These are phyloP conservation scores for Cordyceps javanica DNA, from an alignment of 2,329 filamentous ascomycete species.

Conservation along the genomic window DNA sequence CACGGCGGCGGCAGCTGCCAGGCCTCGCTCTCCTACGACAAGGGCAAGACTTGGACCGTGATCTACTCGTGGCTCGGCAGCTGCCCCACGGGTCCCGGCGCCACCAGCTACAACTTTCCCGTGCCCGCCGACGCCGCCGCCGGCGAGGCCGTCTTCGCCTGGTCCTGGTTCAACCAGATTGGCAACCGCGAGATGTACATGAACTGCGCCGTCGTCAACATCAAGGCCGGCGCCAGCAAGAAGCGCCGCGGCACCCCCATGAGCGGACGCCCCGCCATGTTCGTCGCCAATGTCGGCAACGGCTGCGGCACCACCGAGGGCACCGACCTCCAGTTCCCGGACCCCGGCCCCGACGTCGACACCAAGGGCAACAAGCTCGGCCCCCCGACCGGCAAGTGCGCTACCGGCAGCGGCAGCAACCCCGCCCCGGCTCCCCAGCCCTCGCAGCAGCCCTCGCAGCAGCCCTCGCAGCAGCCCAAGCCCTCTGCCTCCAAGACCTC, in stretches of 20 bases:
- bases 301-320: conserved; percentile 43
- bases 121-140: conserved; percentile 58
- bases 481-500: not conserved
- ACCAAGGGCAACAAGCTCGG: conserved; percentile 26
- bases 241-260: conserved; percentile 36
- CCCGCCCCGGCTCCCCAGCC: conserved; percentile 11
- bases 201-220: conserved; percentile 70
- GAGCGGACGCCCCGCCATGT: conserved; percentile 57
- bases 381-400: conserved; percentile 10
- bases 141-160: conserved; percentile 60
- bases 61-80: conserved; percentile 51
- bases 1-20: conserved; percentile 74
- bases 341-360: conserved; percentile 49
- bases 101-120: conserved; percentile 55
- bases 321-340: conserved; percentile 57
- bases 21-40: conserved; percentile 66
- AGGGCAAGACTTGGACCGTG: conserved; percentile 64
- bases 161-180: conserved; percentile 69
- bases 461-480: conserved; percentile 15
- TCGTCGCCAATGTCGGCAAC: conserved; percentile 53
- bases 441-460: not conserved
- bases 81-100: conserved; percentile 37
- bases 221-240: conserved; percentile 35
- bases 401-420: conserved; percentile 13
- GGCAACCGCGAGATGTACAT: conserved; percentile 52